Base-by-base conservation (phyloP, 345 rosid species). In the Boechera retrofracta region DNA sequence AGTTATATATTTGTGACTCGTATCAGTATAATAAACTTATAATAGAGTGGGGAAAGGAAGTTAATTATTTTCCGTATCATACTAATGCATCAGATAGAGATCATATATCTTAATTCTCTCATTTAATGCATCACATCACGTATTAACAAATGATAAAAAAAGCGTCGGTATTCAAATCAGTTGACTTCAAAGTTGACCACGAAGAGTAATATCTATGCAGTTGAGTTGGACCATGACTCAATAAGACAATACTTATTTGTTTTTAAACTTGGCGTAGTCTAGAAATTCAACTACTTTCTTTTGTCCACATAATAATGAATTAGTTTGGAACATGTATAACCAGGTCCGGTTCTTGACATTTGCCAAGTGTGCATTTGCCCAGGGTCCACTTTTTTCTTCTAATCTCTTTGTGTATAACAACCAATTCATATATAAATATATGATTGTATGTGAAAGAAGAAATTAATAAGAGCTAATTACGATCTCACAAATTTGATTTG, bases 141-240 rank as follows among this genome's bases (percentile, higher is more conserved):
- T 21, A 51, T 31, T 60, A 18, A 39, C 69, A 61, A 61, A 44
- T 69, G 18, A 53, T 41, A 10, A 18, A 13, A 1, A 12, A 44
- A 42, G 16, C 26, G 66, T 70, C 58, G 66, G 76, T 63, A 54
- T 57, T 32, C 75, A 38, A 44, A n/a, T 54, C 21, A 35, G 71
- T 70, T 63, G 80, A 63, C 75, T 77, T 69, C 0, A 44, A 54
- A 70, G 69, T 67, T 49, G 61, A 72, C 18, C 24, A 28, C 6
- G 5, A 49, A 48, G 12, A 72, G 10, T 69, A 39, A 11, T 35
- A 52, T 63, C 33, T 73, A 54, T 13, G 56, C 47, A 13, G 36
- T 32, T 54, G 77, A 44, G 42, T 70, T 69, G 49, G 59, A 44
- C 80, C 42, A 62, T 42, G n/a, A 69, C 24, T 53, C 74, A 51